A percentile compares a stretch with the other conserved stretches of the same genome.
These are phyloP conservation scores for Lanmaoa rubissima DNA, from an alignment of 768 basidiomycete genomes.

Conservation along the genomic window DNA sequence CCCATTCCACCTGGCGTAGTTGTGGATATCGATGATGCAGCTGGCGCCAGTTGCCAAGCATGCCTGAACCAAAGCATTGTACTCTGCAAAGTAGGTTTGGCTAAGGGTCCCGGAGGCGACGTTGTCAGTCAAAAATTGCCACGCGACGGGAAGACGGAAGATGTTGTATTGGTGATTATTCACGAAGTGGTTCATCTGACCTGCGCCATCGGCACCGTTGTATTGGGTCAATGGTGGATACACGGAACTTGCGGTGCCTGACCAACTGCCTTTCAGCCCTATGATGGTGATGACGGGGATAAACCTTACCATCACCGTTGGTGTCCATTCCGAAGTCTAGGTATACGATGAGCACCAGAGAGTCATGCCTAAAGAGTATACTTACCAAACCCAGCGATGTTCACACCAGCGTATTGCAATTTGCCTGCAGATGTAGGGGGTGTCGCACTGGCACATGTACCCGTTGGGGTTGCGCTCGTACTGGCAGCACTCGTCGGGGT, in stretches of 20 bases:
- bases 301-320: slow-evolving; percentile 2
- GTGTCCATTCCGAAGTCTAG: slow-evolving; percentile 13
- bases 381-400: slow-evolving; percentile 15
- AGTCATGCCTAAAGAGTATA: not conserved
- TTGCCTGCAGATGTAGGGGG: slow-evolving; percentile 8
- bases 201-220: slow-evolving; percentile 17
- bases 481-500: not conserved
- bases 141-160: slow-evolving; percentile 57
- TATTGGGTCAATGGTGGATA: slow-evolving; percentile 9
- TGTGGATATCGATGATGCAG: slow-evolving; percentile 16
- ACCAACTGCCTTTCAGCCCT: not conserved
- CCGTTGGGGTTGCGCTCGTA: not conserved
- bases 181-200: slow-evolving; percentile 59
- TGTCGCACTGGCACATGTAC: not conserved
- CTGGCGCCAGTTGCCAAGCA: slow-evolving; percentile 9
- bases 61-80: slow-evolving; percentile 10
- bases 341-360: not conserved
- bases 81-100: slow-evolving; percentile 3
- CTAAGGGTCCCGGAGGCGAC: slow-evolving; percentile 38
- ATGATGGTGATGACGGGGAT: not conserved
- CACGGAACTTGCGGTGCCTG: slow-evolving; percentile 7
- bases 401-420: slow-evolving; percentile 10
- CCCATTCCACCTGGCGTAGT: slow-evolving; percentile 12
- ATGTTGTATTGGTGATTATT: slow-evolving; percentile 50
- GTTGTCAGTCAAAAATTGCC: slow-evolving; percentile 50